A percentile compares a stretch with the other conserved stretches of the same genome.
phyloP scores from a whole-genome alignment of 768 basidiomycete genomes.

The Mycena latifolia region DNA sequence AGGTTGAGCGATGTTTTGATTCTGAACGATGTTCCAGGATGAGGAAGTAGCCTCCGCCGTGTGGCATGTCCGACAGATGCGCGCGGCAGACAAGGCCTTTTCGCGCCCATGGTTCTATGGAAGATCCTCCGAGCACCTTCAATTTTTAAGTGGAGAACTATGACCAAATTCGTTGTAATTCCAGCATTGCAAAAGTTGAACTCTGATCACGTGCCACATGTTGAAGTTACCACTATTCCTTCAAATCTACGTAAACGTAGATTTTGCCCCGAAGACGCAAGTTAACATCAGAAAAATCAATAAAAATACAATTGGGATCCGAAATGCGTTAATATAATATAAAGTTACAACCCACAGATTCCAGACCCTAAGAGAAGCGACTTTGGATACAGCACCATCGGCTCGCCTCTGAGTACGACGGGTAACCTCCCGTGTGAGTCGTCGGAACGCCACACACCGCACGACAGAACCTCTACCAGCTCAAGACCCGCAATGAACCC shows the following conservation, averaged over 20 bases:
- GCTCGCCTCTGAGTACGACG: constrained; percentile 47
- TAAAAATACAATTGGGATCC: too few relatives aligned
- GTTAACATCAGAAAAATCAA: too few relatives aligned
- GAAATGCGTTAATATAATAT: too few relatives aligned
- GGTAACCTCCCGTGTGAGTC: constrained; percentile 48
- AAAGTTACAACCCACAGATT: constrained; percentile 25
- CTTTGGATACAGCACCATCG: constrained; percentile 47
- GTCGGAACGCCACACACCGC: constrained; percentile 48
- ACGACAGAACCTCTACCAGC: constrained; percentile 60
- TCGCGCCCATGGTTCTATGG: background rate
- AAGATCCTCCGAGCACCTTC: background rate
- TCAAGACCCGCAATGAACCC: constrained; percentile 47
- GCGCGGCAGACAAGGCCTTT: background rate
- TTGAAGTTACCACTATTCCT: too few relatives aligned
- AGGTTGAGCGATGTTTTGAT: background rate
- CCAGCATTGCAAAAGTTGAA: too few relatives aligned
- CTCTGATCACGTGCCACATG: background rate
- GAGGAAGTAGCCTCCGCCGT: background rate
- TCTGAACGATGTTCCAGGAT: background rate
- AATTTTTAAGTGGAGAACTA: background rate
- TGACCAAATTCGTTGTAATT: too few relatives aligned
- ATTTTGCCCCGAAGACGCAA: too few relatives aligned
- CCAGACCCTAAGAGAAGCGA: constrained; percentile 18
- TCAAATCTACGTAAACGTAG: too few relatives aligned
- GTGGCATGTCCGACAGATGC: too few relatives aligned